These are phyloP conservation scores for Gracilaria caudata DNA, from an alignment of 23 red algal genomes.

Conservation along the genomic window DNA sequence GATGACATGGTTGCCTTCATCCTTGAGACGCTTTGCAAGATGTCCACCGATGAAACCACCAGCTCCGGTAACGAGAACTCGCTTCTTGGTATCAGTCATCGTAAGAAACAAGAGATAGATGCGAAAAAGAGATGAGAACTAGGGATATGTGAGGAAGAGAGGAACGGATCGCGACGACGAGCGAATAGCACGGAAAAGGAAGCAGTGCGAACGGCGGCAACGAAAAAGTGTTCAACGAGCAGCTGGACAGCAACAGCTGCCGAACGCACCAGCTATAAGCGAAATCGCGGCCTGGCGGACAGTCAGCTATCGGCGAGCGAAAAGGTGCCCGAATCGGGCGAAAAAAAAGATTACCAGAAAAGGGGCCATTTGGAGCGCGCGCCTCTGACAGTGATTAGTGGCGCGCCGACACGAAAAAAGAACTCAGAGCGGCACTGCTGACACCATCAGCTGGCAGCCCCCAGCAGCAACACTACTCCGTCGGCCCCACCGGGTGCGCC, in stretches of 20 bases:
- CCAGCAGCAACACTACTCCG: background rate
- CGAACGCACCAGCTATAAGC: slow-evolving; percentile 16
- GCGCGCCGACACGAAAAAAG: background rate
- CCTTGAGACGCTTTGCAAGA: slow-evolving; percentile 96
- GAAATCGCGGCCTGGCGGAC: background rate
- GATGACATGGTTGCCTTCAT: slow-evolving; percentile 91
- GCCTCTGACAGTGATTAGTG: background rate
- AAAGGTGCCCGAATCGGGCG: background rate
- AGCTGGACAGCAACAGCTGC: background rate
- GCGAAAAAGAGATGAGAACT: background rate
- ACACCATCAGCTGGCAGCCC: background rate
- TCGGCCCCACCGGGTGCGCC: too few species aligned
- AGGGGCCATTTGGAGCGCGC: background rate
- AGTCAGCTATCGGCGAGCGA: background rate
- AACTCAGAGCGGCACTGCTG: too few species aligned
- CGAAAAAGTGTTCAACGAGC: background rate
- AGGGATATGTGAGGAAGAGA: background rate
- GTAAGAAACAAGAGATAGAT: background rate
- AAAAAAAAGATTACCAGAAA: background rate
- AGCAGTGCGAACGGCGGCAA: background rate
- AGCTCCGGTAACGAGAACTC: slow-evolving; percentile 86
- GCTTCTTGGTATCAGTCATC: slow-evolving; percentile 78
- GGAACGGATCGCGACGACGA: background rate
- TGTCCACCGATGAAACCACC: slow-evolving; percentile 99
- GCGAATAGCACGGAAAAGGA: background rate